Conservation (phyloP, 257 asterid species). For the Nicotiana tabacum region DNA sequence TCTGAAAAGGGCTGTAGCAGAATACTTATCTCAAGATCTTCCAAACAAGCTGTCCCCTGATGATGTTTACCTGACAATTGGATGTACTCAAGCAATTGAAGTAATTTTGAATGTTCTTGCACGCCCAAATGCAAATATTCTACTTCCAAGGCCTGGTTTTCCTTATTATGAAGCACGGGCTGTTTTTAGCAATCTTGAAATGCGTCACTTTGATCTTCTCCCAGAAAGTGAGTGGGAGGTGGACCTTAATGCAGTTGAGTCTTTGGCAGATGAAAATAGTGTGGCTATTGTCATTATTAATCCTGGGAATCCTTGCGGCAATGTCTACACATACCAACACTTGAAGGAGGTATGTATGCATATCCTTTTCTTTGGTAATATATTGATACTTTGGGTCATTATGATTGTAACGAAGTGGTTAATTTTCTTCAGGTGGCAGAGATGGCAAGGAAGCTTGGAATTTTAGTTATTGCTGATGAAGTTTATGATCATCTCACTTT, state of each 20-base stretch:
- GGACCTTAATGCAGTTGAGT: slow-evolving; percentile 50
- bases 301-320: slow-evolving; percentile 84
- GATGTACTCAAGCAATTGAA: slow-evolving; percentile 62
- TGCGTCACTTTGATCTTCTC: slow-evolving; percentile 59
- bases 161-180: slow-evolving; percentile 59
- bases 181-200: slow-evolving; percentile 43
- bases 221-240: slow-evolving; percentile 63
- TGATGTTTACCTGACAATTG: slow-evolving; percentile 51
- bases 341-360: slow-evolving; percentile 39
- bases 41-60: slow-evolving; percentile 50
- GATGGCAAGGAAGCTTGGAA: slow-evolving; percentile 49
- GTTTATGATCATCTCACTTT: slow-evolving; percentile 57
- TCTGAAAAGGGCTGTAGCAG: slow-evolving; percentile 66
- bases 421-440: slow-evolving; percentile 45
- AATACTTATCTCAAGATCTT: slow-evolving; percentile 71
- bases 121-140: slow-evolving; percentile 51
- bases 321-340: slow-evolving; percentile 47
- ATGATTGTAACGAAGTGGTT: not conserved
- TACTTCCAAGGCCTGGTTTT: slow-evolving; percentile 66
- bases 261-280: slow-evolving; percentile 59
- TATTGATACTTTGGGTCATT: slow-evolving; percentile 11
- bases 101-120: slow-evolving; percentile 45
- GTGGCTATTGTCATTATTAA: slow-evolving; percentile 64
- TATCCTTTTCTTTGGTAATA: not conserved
- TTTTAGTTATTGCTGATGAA: slow-evolving; percentile 62